Evolutionary conservation across 2,329 filamentous ascomycete species (phyloP).

Genomic region (Fusarium sp.): DNA sequence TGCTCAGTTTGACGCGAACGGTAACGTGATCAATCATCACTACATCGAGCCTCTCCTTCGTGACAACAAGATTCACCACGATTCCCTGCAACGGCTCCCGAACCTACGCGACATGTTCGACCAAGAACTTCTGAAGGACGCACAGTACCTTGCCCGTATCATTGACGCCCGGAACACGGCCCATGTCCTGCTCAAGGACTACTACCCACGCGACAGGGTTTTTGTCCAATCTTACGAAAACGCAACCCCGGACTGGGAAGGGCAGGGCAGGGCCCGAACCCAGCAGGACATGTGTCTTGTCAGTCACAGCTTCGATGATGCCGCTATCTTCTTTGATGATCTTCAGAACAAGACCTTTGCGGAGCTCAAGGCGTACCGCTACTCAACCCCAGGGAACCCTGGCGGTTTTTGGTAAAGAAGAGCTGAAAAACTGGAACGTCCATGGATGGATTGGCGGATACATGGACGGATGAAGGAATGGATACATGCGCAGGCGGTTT

Average conservation of each 20-base stretch:
- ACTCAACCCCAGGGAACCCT: neutral
- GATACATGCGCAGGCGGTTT: neutral
- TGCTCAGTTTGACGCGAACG: conserved; percentile 18
- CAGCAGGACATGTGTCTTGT: neutral
- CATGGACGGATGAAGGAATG: neutral
- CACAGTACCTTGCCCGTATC: conserved; percentile 21
- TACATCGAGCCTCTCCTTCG: conserved; percentile 31
- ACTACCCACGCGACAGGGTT: neutral
- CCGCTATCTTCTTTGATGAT: neutral
- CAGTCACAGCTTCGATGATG: neutral
- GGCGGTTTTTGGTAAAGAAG: neutral
- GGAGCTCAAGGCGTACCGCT: neutral
- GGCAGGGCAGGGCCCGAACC: neutral
- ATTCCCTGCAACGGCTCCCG: conserved; percentile 48
- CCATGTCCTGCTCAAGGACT: neutral
- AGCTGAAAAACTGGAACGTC: neutral
- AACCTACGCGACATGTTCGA: neutral
- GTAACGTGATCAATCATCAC: conserved; percentile 11
- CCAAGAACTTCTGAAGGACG: neutral
- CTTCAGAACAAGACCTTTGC: neutral
- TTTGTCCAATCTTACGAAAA: neutral
- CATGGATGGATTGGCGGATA: neutral
- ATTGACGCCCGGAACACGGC: conserved; percentile 36
- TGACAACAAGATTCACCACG: conserved; percentile 43
- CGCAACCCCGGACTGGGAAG: conserved; percentile 17